phyloP scores from a whole-genome alignment of 1,284 basidiomycete genomes.

The Kwoniella shivajii region DNA sequence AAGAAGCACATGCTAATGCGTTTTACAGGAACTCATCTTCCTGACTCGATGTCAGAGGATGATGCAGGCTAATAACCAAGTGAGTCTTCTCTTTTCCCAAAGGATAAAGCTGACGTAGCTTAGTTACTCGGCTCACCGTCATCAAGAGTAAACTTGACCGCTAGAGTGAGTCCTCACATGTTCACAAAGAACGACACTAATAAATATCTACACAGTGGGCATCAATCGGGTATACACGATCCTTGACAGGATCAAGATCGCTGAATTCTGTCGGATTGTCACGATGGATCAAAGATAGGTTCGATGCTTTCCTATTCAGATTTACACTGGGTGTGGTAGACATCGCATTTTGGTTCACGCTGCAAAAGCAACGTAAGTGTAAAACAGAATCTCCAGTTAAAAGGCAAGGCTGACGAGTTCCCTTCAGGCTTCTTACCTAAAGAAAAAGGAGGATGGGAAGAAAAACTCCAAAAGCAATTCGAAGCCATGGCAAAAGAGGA shows the following conservation, averaged over 20 bases:
- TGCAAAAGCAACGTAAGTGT: conserved; percentile 48
- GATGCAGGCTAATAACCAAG: conserved; percentile 60
- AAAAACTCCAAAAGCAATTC: conserved; percentile 50
- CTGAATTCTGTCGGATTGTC: conserved; percentile 43
- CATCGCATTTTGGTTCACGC: conserved; percentile 53
- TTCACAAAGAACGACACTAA: conserved; percentile 37
- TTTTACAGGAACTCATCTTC: conserved; percentile 79
- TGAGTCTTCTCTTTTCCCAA: conserved; percentile 27
- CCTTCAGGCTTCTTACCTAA: conserved; percentile 42
- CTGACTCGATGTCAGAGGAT: conserved; percentile 78
- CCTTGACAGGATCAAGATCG: conserved; percentile 61
- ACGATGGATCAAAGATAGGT: conserved; percentile 50
- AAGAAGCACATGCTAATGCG: conserved; percentile 42
- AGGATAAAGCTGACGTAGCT: conserved; percentile 39
- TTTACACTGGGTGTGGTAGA: conserved; percentile 55
- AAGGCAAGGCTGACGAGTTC: background rate
- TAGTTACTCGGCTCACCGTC: conserved; percentile 75
- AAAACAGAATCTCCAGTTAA: background rate
- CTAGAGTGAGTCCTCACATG: conserved; percentile 57
- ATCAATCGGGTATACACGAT: conserved; percentile 54
- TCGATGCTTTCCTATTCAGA: conserved; percentile 52
- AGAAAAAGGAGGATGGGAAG: conserved; percentile 52
- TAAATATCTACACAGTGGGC: conserved; percentile 48
- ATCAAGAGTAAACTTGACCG: conserved; percentile 82
- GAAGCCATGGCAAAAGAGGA: conserved; percentile 56